A percentile compares a stretch with the other conserved stretches of the same genome.
phyloP scores from a whole-genome alignment of 441 rosid species.

The Metrosideros polymorpha region DNA sequence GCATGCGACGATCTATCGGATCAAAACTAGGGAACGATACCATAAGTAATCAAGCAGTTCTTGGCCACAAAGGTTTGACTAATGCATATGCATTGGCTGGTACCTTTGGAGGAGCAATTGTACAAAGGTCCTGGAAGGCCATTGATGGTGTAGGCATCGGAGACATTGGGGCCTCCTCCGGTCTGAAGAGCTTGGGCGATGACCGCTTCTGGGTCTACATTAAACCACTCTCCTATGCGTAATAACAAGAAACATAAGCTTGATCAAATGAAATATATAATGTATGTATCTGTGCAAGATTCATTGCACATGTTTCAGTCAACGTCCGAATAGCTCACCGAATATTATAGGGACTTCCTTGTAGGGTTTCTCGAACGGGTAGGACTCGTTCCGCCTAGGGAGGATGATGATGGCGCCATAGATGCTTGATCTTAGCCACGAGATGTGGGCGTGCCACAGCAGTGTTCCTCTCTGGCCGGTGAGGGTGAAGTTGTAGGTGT shows the following conservation, averaged over 20 bases:
- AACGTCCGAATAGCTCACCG: conserved; percentile 14
- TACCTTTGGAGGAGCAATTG: conserved; percentile 22
- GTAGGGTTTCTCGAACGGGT: conserved; percentile 25
- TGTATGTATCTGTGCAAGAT: not conserved
- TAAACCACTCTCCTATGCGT: conserved; percentile 26
- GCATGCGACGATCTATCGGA: not conserved
- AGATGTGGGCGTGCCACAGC: conserved; percentile 24
- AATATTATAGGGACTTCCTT: conserved; percentile 21
- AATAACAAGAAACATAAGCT: not conserved
- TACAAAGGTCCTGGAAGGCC: conserved; percentile 22
- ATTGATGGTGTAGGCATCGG: conserved; percentile 27
- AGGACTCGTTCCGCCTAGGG: conserved; percentile 15
- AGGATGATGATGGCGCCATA: conserved; percentile 25
- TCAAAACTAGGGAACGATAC: not conserved
- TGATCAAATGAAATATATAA: not conserved
- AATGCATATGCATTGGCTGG: not conserved
- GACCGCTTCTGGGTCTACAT: conserved; percentile 19
- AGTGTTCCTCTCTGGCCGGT: conserved; percentile 28
- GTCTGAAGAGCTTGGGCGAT: conserved; percentile 22
- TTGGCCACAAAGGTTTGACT: not conserved
- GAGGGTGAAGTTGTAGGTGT: conserved; percentile 23
- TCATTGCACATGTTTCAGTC: not conserved
- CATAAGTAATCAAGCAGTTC: not conserved
- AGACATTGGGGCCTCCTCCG: conserved; percentile 23
- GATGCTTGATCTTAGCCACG: conserved; percentile 24